Conservation (phyloP, 2,329 filamentous ascomycete genomes). For the Sarocladium oryzae region DNA sequence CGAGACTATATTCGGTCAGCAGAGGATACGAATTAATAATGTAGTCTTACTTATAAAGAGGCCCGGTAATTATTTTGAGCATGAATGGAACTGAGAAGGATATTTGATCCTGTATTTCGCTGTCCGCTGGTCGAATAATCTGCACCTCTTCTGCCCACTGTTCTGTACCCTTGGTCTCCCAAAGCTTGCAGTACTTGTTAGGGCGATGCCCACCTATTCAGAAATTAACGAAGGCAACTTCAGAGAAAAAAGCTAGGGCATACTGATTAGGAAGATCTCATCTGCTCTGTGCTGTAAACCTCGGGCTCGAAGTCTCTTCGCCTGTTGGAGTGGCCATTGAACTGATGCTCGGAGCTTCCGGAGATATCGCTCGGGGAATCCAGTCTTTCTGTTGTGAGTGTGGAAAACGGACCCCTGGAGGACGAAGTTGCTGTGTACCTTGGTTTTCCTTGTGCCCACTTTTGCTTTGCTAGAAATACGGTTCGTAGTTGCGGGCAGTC, state of each 20-base stretch:
- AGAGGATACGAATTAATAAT: not conserved
- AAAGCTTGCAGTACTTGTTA: not conserved
- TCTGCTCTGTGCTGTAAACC: not conserved
- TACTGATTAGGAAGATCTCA: not conserved
- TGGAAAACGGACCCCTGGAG: no score
- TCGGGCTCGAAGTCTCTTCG: not conserved
- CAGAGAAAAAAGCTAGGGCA: not conserved
- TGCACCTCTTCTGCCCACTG: not conserved
- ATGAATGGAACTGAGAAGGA: slow-evolving; percentile 2
- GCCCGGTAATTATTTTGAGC: not conserved
- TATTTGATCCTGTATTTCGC: not conserved
- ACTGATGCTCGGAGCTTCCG: not conserved
- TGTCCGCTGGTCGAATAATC: not conserved
- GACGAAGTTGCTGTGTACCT: no score
- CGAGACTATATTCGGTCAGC: not conserved
- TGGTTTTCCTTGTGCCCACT: no score
- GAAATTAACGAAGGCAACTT: not conserved
- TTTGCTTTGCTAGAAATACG: no score
- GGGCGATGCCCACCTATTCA: not conserved
- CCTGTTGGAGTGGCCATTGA: not conserved
- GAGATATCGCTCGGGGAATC: not conserved
- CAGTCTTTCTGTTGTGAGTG: not conserved
- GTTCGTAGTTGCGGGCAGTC: no score
- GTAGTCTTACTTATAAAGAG: not conserved
- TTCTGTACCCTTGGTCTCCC: not conserved